Base-by-base conservation (phyloP, 1,284 basidiomycete genomes). In the Chondrostereum purpureum region DNA sequence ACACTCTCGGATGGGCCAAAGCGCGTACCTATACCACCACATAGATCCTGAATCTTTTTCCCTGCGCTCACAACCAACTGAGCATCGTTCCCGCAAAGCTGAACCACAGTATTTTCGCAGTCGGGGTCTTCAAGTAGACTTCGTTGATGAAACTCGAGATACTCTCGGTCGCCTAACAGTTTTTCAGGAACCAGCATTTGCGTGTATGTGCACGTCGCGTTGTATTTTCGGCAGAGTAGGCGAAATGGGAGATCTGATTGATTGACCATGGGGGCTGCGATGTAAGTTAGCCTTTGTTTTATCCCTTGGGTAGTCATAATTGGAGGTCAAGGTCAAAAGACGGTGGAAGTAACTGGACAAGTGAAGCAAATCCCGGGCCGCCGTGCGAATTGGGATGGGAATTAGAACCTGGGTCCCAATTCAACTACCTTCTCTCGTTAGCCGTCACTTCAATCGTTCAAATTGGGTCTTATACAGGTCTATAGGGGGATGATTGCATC, bases 231-330 rank as follows among this genome's bases (percentile, higher is more conserved):
- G 5, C 74, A 72, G 40, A 88, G 69, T 8, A 73, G 50, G 20
- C 83, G 72, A 54, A 87, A 87, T 0, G 85, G 82, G 0, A 81
- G 68, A 52, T 88, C 84, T 38, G 81, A 83, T 55, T 86, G 83
- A 47, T 81, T 77, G 46, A 86, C 73, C 83, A 85, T 85, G 1
- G 82, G 82, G 4, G 83, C 83, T 11, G 74, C 65, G 42, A 79
- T 66, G 39, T 59, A 66, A 17, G 64, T 60, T 42, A 79, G 53
- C n/a, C n/a, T n/a, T n/a, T n/a, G n/a, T n/a, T n/a, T n/a, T n/a
- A n/a, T n/a, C n/a, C n/a, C n/a, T n/a, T n/a, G n/a, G n/a, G n/a
- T n/a, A n/a, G n/a, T n/a, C n/a, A n/a, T n/a, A n/a, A n/a, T n/a
- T n/a, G n/a, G n/a, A n/a, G n/a, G n/a, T n/a, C n/a, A n/a, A n/a